Conservation (phyloP, 768 basidiomycete species). For the Phlegmacium glaucopus region DNA sequence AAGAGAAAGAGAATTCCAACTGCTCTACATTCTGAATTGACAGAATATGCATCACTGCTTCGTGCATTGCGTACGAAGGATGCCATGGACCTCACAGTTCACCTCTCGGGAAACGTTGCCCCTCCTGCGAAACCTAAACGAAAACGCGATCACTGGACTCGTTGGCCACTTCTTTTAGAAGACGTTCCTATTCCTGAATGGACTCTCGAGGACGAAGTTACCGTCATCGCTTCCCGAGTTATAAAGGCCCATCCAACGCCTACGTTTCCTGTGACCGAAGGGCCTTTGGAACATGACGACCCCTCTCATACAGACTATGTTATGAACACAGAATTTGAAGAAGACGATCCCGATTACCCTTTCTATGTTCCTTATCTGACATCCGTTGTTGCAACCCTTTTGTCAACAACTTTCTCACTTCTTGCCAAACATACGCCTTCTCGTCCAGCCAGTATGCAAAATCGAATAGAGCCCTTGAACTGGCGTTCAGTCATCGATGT, state of each 20-base stretch:
- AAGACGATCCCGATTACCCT: slow-evolving; percentile 29
- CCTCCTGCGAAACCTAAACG: slow-evolving; percentile 14
- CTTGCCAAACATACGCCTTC: slow-evolving; percentile 55
- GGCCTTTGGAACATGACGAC: background rate
- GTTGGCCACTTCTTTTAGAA: slow-evolving; percentile 66
- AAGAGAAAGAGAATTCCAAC: slow-evolving; percentile 44
- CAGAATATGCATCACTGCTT: slow-evolving; percentile 64
- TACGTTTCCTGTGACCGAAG: slow-evolving; percentile 9
- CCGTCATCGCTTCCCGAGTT: slow-evolving; percentile 38
- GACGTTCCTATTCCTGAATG: slow-evolving; percentile 70
- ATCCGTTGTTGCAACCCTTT: slow-evolving; percentile 37
- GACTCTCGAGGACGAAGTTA: slow-evolving; percentile 67
- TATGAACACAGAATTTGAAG: slow-evolving; percentile 21
- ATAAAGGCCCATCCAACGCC: slow-evolving; percentile 21
- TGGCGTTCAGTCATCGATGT: slow-evolving; percentile 65
- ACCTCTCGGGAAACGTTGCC: slow-evolving; percentile 36
- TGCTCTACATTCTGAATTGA: slow-evolving; percentile 59
- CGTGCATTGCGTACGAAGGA: slow-evolving; percentile 58
- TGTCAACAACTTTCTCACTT: slow-evolving; percentile 50
- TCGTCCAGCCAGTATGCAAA: slow-evolving; percentile 58
- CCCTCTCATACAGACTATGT: slow-evolving; percentile 8
- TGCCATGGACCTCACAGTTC: slow-evolving; percentile 54
- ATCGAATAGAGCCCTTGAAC: slow-evolving; percentile 55
- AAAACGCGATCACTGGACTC: slow-evolving; percentile 58
- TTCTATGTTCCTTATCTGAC: slow-evolving; percentile 36